These are phyloP conservation scores for Hygrophoropsis aurantiaca DNA, from an alignment of 768 basidiomycete species.

Conservation along the genomic window DNA sequence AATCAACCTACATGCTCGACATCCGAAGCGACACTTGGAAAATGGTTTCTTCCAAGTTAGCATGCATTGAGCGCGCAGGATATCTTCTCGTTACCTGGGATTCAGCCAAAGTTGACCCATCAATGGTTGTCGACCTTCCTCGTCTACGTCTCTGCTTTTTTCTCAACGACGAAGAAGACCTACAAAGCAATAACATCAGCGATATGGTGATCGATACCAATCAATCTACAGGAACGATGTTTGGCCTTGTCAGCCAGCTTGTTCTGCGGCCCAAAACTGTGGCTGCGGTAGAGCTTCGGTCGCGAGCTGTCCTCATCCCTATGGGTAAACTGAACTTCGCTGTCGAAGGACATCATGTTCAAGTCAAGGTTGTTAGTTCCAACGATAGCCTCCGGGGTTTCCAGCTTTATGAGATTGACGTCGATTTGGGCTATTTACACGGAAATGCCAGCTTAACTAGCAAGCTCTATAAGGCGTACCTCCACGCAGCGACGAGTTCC, in stretches of 20 bases:
- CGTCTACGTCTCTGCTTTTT: slow-evolving; percentile 43
- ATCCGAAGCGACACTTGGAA: slow-evolving; percentile 23
- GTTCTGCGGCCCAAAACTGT: slow-evolving; percentile 33
- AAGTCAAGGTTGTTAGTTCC: slow-evolving; percentile 10
- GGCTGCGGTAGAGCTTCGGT: slow-evolving; percentile 2
- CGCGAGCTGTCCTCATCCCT: slow-evolving; percentile 38
- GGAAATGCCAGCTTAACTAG: slow-evolving; percentile 25
- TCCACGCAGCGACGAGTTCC: slow-evolving; percentile 45
- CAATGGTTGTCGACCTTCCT: slow-evolving; percentile 34
- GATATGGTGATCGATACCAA: slow-evolving; percentile 40
- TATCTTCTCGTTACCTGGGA: slow-evolving; percentile 20
- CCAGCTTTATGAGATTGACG: slow-evolving; percentile 30
- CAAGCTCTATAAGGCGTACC: slow-evolving; percentile 37
- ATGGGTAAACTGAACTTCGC: slow-evolving; percentile 24
- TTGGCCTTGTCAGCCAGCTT: slow-evolving; percentile 41
- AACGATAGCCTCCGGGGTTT: slow-evolving; percentile 12
- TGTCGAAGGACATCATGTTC: slow-evolving; percentile 14
- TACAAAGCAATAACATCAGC: slow-evolving; percentile 42
- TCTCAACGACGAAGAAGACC: slow-evolving; percentile 25
- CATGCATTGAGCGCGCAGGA: slow-evolving; percentile 20
- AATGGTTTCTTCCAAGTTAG: slow-evolving; percentile 24
- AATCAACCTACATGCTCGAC: too few species aligned
- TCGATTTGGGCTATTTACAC: slow-evolving; percentile 26
- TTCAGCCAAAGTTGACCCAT: neutral
- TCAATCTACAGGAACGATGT: slow-evolving; percentile 44